These are phyloP conservation scores for Penicillium nordicum DNA, from an alignment of 2,329 filamentous ascomycete genomes.

Conservation along the genomic window DNA sequence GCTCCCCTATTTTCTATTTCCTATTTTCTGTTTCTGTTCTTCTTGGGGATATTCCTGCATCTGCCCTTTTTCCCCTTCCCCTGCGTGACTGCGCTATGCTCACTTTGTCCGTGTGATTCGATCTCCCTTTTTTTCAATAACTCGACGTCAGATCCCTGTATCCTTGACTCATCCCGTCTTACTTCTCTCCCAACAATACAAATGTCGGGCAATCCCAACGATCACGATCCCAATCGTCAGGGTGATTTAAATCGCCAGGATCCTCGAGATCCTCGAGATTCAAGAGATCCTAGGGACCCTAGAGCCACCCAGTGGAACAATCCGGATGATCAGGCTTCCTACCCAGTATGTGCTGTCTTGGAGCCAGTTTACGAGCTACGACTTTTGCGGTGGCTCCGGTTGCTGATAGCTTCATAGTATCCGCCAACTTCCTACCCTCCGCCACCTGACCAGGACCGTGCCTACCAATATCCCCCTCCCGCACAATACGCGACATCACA, in stretches of 20 bases:
- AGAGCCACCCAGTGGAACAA: conserved; percentile 45
- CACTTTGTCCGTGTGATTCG: conserved; percentile 24
- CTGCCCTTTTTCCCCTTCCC: conserved; percentile 17
- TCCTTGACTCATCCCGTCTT: conserved; percentile 27
- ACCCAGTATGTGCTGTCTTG: conserved; percentile 33
- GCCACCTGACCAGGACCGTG: conserved; percentile 28
- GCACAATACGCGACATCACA: conserved; percentile 32
- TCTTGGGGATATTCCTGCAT: conserved; percentile 10
- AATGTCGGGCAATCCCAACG: conserved; percentile 43
- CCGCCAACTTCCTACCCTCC: conserved; percentile 34
- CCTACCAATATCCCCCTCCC: conserved; percentile 35
- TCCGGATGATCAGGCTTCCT: conserved; percentile 40
- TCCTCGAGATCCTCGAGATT: conserved; percentile 15
- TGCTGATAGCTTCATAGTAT: conserved; percentile 23
- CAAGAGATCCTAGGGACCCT: conserved; percentile 28
- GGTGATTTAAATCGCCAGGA: conserved; percentile 40
- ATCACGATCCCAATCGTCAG: conserved; percentile 39
- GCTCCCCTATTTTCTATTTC: conserved; percentile 16
- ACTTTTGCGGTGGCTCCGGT: background rate
- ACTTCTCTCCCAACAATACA: conserved; percentile 18
- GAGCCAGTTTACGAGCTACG: background rate
- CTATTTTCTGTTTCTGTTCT: conserved; percentile 13
- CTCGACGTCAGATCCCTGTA: conserved; percentile 26
- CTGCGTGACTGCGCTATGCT: conserved; percentile 28
- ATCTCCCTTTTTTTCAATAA: conserved; percentile 20